Evolutionary conservation across 2,329 filamentous ascomycete species (phyloP).

Genomic region (Sporothrix globosa): DNA sequence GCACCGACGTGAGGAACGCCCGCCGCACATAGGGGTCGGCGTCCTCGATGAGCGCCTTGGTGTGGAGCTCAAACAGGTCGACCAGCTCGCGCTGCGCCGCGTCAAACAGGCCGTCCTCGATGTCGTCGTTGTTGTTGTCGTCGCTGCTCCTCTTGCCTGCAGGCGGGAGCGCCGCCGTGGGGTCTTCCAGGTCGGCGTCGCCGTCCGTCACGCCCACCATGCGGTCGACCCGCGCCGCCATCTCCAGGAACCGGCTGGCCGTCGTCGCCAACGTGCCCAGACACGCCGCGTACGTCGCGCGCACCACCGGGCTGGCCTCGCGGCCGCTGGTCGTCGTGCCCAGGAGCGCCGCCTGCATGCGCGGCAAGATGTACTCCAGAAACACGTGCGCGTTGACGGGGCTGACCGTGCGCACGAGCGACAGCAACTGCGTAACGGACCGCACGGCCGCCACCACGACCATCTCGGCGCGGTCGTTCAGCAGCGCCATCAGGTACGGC

Average conservation of each 20-base stretch:
- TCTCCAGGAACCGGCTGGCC: slow-evolving; percentile 79
- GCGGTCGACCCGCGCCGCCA: slow-evolving; percentile 48
- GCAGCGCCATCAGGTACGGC: slow-evolving; percentile 81
- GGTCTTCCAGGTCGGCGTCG: slow-evolving; percentile 23
- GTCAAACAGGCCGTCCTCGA: slow-evolving; percentile 77
- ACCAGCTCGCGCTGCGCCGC: slow-evolving; percentile 81
- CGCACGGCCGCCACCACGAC: slow-evolving; percentile 85
- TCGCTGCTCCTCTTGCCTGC: not conserved
- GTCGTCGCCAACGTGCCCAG: slow-evolving; percentile 86
- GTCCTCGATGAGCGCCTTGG: slow-evolving; percentile 88
- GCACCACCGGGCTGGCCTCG: slow-evolving; percentile 60
- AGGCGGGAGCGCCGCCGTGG: slow-evolving; percentile 47
- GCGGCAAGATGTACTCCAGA: slow-evolving; percentile 68
- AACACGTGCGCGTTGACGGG: slow-evolving; percentile 72
- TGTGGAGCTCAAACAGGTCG: slow-evolving; percentile 82
- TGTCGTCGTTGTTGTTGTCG: not conserved
- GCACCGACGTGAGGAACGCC: slow-evolving; percentile 88
- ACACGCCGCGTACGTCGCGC: slow-evolving; percentile 91
- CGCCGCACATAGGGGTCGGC: slow-evolving; percentile 81
- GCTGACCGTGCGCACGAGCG: slow-evolving; percentile 85
- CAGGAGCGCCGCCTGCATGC: slow-evolving; percentile 60
- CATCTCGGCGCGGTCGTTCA: slow-evolving; percentile 80
- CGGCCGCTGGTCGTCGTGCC: slow-evolving; percentile 40
- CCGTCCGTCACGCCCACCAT: slow-evolving; percentile 27
- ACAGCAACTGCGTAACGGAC: slow-evolving; percentile 84